Evolutionary conservation across 805 yeast species (phyloP).

Genomic region (Yamadazyma sp.): DNA sequence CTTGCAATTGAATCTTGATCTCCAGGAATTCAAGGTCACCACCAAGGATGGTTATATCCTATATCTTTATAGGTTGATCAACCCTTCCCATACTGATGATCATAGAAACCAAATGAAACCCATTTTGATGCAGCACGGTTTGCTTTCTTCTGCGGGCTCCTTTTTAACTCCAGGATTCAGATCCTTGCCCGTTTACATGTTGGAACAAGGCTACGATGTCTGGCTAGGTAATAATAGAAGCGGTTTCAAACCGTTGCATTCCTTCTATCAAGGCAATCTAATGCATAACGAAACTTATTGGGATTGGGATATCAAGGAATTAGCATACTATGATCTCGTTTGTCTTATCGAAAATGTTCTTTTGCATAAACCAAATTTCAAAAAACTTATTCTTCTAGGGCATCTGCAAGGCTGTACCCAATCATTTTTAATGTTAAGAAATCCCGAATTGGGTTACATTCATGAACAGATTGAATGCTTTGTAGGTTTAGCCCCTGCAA

Average conservation of each 20-base stretch:
- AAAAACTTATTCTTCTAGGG: constrained; percentile 61
- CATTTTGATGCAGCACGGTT: constrained; percentile 77
- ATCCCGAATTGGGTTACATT: constrained; percentile 26
- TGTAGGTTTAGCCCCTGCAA: constrained; percentile 85
- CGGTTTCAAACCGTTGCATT: constrained; percentile 74
- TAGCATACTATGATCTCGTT: constrained; percentile 78
- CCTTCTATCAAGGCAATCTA: constrained; percentile 27
- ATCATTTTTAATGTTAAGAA: constrained; percentile 64
- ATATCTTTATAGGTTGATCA: constrained; percentile 59
- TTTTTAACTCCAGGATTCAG: constrained; percentile 79
- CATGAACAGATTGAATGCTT: constrained; percentile 62
- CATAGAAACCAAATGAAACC: constrained; percentile 49
- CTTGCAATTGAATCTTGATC: constrained; percentile 53
- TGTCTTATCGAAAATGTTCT: constrained; percentile 64
- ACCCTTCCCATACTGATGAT: constrained; percentile 38
- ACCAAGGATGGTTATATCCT: constrained; percentile 81
- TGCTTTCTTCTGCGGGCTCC: constrained; percentile 83
- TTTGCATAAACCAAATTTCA: constrained; percentile 33
- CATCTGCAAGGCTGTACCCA: constrained; percentile 97
- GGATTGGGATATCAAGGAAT: constrained; percentile 90
- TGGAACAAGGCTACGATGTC: constrained; percentile 67
- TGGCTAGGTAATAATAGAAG: constrained; percentile 93
- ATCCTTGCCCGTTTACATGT: constrained; percentile 62
- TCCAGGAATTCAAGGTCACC: constrained; percentile 55
- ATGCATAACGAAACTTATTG: constrained; percentile 58